Evolutionary conservation across 1,284 basidiomycete genomes (phyloP), one percentile per base, ranked within the genome.

Genomic region (Sanghuangporus sanghuang): DNA sequence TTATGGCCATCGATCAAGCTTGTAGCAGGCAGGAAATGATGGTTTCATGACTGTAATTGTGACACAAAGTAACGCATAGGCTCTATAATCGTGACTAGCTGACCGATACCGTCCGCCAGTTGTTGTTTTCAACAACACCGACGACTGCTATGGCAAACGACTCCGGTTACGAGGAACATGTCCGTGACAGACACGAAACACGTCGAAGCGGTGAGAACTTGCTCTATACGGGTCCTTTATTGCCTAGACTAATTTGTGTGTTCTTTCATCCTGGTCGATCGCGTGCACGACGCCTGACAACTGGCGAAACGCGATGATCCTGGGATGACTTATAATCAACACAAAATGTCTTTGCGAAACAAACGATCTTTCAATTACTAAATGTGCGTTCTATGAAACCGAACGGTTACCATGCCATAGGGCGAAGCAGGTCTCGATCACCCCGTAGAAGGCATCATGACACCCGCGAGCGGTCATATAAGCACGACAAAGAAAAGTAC

Each of bases 221-320:
- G 21, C 32, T 40, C 8, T 35, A 7, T 21, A 18, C 7, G 11
- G 11, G 23, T 48, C 5, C 32, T 35, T 8, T 38, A 50, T 35
- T 9, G 35, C 36, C 32, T 48, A 18, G 55, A 16, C 61, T 62
- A 55, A 62, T 55, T 55, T 62, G 44, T 46, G 54, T 62, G 42
- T 40, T 40, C 39, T 48, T 18, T 57, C 55, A 62, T 57, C 54
- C 61, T 62, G 61, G 55, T 46, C 35, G 61, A 50, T 62, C 61
- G 48, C 44, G 14, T 40, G n/a, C 23, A 42, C 56, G 46, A 18
- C 44, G 40, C 21, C 36, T n/a, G 36, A 50, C 21, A 27, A 27
- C 12, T 46, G 46, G 57, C 49, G n/a, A 62, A 52, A 27, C 46
- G 55, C 49, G 48, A 38, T 53, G 58, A 49, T 60, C 58, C 36